Evolutionary conservation across 2,329 filamentous ascomycete species (phyloP).

Genomic region (Penicillium carneum): DNA sequence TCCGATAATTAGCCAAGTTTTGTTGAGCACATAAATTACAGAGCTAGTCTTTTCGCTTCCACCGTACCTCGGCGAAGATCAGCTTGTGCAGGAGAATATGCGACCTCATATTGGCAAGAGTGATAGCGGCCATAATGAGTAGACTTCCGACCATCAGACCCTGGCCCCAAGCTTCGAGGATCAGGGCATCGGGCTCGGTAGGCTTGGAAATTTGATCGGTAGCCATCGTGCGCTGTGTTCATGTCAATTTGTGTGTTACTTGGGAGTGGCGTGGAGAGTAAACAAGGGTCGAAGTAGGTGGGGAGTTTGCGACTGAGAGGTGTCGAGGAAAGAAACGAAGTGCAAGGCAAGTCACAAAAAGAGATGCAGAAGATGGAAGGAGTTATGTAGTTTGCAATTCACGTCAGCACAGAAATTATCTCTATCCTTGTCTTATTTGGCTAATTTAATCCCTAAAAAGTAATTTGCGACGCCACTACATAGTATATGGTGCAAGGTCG

Average conservation of each 20-base stretch:
- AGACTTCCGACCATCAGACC: slow-evolving; percentile 59
- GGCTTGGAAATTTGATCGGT: slow-evolving; percentile 32
- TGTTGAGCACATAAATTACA: neutral
- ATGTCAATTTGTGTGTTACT: slow-evolving; percentile 7
- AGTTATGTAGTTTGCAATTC: neutral
- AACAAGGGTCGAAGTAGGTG: neutral
- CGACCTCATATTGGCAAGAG: slow-evolving; percentile 59
- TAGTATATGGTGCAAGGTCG: neutral
- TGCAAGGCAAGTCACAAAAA: slow-evolving; percentile 3
- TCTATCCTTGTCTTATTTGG: neutral
- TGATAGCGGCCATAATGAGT: slow-evolving; percentile 59
- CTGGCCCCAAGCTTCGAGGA: slow-evolving; percentile 59
- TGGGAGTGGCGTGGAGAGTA: neutral
- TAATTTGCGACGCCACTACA: slow-evolving; percentile 6
- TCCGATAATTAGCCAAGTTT: neutral
- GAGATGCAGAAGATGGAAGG: neutral
- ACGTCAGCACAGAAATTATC: neutral
- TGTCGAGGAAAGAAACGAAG: neutral
- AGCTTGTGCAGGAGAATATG: slow-evolving; percentile 59
- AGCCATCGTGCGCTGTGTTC: slow-evolving; percentile 20
- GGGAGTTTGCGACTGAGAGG: neutral
- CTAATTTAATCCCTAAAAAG: neutral
- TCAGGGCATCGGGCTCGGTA: slow-evolving; percentile 44
- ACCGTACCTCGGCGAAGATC: slow-evolving; percentile 57
- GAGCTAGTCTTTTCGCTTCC: no score